Conservation (phyloP, 2,329 filamentous ascomycete species). For the Pseudocercospora pini-densiflorae region DNA sequence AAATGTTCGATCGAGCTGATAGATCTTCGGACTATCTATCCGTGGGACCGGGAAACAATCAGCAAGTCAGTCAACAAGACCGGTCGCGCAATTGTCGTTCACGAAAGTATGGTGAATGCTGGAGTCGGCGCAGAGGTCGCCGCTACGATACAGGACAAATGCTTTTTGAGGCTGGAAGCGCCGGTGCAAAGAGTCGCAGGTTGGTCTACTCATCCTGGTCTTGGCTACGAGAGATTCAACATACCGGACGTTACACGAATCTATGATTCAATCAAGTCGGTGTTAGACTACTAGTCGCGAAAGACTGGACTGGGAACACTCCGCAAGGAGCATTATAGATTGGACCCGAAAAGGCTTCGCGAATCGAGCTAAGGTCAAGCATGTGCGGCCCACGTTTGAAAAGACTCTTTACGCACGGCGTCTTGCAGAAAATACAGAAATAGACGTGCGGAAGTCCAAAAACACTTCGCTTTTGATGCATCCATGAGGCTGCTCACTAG, state of each 20-base stretch:
- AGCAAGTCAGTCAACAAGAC: constrained; percentile 85
- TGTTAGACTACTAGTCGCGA: constrained; percentile 47
- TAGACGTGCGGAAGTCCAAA: neutral
- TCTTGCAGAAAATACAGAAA: neutral
- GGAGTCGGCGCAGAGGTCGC: constrained; percentile 89
- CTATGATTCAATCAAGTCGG: constrained; percentile 55
- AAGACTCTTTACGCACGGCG: neutral
- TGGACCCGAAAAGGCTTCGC: neutral
- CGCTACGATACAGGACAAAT: constrained; percentile 84
- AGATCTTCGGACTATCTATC: constrained; percentile 85
- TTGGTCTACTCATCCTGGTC: constrained; percentile 83
- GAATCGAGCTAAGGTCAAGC: neutral
- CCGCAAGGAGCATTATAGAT: neutral
- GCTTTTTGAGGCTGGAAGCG: constrained; percentile 82
- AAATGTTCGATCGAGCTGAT: constrained; percentile 83
- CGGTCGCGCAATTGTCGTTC: constrained; percentile 82
- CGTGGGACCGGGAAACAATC: constrained; percentile 84
- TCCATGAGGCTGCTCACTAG: neutral
- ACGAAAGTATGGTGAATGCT: constrained; percentile 90
- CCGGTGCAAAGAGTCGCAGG: constrained; percentile 84
- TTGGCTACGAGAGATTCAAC: constrained; percentile 73
- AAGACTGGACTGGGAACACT: neutral
- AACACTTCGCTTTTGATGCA: neutral
- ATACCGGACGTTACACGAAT: constrained; percentile 80
- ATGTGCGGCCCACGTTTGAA: neutral